A percentile compares a stretch with the other conserved stretches of the same genome.
These are phyloP conservation scores for Thermochaetoides thermophila DNA, from an alignment of 495 filamentous ascomycete genomes.

Conservation along the genomic window DNA sequence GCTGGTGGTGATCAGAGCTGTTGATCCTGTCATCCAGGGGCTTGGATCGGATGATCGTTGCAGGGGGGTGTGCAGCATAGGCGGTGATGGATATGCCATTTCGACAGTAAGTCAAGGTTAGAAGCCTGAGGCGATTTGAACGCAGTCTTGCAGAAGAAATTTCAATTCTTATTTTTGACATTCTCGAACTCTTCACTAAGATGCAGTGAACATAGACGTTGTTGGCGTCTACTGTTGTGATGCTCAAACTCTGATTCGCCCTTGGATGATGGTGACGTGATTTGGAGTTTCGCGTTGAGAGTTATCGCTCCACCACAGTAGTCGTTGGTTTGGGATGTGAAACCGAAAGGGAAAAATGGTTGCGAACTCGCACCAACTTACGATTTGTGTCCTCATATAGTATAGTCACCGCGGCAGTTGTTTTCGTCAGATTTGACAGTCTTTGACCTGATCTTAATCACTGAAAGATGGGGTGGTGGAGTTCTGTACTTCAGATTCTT, in stretches of 20 bases:
- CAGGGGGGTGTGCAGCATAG: neutral
- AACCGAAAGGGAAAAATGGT: neutral
- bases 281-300: neutral
- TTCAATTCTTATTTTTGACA: neutral
- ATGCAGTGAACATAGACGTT: neutral
- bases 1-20: neutral
- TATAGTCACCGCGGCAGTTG: neutral
- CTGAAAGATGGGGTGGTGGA: neutral
- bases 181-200: too few species aligned
- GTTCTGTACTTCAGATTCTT: too few species aligned
- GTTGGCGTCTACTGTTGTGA: neutral
- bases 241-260: neutral
- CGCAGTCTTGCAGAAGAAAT: neutral
- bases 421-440: neutral
- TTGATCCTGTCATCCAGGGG: neutral
- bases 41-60: neutral
- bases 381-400: neutral
- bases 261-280: neutral
- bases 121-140: too few species aligned
- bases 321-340: neutral
- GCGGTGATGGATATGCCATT: too few species aligned
- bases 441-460: neutral
- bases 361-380: neutral
- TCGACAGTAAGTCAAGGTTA: too few species aligned
- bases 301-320: neutral